Percentiles rank a stretch among this genome's conserved stretches.
phyloP scores from a whole-genome alignment of 83 land plant species.

The Thuja plicata region DNA sequence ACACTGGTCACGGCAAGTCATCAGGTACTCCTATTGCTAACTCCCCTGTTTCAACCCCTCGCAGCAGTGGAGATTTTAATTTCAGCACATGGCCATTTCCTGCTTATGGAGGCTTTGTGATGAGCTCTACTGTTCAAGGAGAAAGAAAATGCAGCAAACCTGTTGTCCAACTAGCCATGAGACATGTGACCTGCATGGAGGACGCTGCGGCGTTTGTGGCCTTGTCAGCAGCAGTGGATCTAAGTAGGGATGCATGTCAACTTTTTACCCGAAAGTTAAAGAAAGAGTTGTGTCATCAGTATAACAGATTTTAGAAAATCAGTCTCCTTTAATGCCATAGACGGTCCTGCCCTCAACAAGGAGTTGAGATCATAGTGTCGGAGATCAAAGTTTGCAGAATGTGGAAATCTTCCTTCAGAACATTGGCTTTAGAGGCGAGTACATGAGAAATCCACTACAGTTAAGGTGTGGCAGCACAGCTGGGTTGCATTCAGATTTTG shows the following conservation, averaged over 20 bases:
- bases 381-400: not conserved
- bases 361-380: not conserved
- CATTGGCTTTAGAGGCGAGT: not conserved
- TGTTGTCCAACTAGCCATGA: constrained; percentile 45
- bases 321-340: not conserved
- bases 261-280: constrained; percentile 49
- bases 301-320: not conserved
- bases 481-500: not conserved
- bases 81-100: constrained; percentile 32
- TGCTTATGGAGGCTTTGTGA: constrained; percentile 38
- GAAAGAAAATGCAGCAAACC: constrained; percentile 45
- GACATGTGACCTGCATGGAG: constrained; percentile 51
- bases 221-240: constrained; percentile 57
- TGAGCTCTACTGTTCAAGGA: constrained; percentile 48
- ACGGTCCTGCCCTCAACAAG: not conserved
- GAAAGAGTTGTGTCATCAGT: constrained; percentile 34
- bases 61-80: constrained; percentile 36
- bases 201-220: constrained; percentile 67
- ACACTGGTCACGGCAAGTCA: constrained; percentile 21
- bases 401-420: too few relatives aligned
- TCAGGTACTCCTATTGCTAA: constrained; percentile 14
- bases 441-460: not conserved
- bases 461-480: not conserved
- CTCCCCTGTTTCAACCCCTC: constrained; percentile 35
- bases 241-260: constrained; percentile 60